phyloP scores from a whole-genome alignment of 2,329 filamentous ascomycete genomes.

The Arachnomyces sp. region DNA sequence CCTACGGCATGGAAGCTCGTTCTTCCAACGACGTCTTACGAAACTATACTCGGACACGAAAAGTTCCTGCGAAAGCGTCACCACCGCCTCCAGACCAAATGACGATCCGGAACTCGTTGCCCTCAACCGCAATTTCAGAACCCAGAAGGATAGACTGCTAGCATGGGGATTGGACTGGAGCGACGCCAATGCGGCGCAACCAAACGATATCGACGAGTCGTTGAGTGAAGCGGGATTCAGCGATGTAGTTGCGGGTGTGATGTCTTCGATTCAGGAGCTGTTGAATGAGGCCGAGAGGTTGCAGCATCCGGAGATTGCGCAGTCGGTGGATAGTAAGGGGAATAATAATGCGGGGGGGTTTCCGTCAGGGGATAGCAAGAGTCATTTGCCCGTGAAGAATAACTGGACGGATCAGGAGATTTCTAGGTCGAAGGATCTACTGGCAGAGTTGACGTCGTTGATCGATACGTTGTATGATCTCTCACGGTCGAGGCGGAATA shows the following conservation, averaged over 20 bases:
- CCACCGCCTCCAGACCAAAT: conserved; percentile 39
- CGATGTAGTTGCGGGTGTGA: conserved; percentile 55
- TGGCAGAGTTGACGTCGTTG: conserved; percentile 52
- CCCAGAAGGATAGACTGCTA: conserved; percentile 55
- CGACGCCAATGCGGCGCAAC: conserved; percentile 48
- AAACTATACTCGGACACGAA: conserved; percentile 59
- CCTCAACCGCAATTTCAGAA: conserved; percentile 52
- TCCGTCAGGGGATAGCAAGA: conserved; percentile 23
- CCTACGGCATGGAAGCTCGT: conserved; percentile 36
- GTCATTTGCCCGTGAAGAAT: conserved; percentile 27
- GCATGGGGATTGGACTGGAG: conserved; percentile 61
- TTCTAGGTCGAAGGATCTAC: conserved; percentile 47
- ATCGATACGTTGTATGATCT: conserved; percentile 59
- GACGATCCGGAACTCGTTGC: conserved; percentile 47
- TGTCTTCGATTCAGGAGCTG: conserved; percentile 56
- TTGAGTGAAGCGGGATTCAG: conserved; percentile 54
- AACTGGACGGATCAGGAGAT: conserved; percentile 45
- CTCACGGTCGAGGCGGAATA: conserved; percentile 47
- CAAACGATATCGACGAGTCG: conserved; percentile 55
- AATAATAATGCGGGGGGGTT: conserved; percentile 28
- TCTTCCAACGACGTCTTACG: conserved; percentile 44
- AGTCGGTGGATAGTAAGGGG: conserved; percentile 23
- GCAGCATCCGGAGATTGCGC: conserved; percentile 31
- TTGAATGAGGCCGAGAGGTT: conserved; percentile 54
- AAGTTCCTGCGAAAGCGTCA: conserved; percentile 50